Evolutionary conservation across 352 stramenopile genomes (phyloP).

Genomic region (Pythium chondricola): DNA sequence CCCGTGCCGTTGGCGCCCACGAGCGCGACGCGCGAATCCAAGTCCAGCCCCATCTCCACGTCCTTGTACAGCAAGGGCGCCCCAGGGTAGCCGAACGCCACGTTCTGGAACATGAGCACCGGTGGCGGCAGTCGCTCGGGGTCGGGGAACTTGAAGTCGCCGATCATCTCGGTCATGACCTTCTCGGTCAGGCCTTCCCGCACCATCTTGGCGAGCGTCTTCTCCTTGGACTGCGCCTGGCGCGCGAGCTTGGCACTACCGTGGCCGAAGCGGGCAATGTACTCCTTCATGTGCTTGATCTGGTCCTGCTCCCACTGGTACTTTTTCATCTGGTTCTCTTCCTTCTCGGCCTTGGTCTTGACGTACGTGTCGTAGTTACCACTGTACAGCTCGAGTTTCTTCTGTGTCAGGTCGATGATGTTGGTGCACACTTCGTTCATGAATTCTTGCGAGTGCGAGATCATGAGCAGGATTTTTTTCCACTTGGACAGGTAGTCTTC

Average conservation of each 20-base stretch:
- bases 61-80: conserved; percentile 88
- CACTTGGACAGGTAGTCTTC: conserved; percentile 97
- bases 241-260: conserved; percentile 96
- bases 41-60: conserved; percentile 95
- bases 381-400: conserved; percentile 96
- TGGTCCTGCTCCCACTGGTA: conserved; percentile 97
- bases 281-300: conserved; percentile 99
- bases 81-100: conserved; percentile 94
- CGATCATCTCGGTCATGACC: conserved; percentile 79
- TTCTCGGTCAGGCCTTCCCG: conserved; percentile 93
- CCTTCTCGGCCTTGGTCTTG: conserved; percentile 93
- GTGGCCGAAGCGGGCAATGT: conserved; percentile 98
- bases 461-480: conserved; percentile 97
- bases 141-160: conserved; percentile 97
- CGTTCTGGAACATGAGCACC: conserved; percentile 96
- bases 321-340: conserved; percentile 98
- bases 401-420: conserved; percentile 94
- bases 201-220: conserved; percentile 98
- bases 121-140: conserved; percentile 92
- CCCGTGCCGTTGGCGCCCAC: conserved; percentile 95
- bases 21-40: conserved; percentile 95
- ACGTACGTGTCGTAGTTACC: conserved; percentile 99
- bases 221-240: conserved; percentile 97
- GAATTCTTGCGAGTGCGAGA: conserved; percentile 98
- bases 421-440: conserved; percentile 98